Conservation (phyloP, 495 filamentous ascomycete species). For the Tuber microsphaerosporum region DNA sequence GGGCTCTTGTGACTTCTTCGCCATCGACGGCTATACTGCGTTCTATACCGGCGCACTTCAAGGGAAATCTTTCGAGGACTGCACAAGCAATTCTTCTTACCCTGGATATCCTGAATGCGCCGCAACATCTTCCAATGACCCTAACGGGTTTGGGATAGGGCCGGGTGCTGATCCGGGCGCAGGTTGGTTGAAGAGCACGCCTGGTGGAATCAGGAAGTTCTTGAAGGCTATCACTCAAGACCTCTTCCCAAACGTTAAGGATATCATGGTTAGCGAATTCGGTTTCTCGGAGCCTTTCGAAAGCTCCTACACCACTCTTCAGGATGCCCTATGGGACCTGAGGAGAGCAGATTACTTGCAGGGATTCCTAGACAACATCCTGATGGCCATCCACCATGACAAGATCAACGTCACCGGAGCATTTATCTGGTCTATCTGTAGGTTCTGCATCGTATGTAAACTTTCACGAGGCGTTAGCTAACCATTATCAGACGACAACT, state of each 20-base stretch:
- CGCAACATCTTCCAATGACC: conserved; percentile 21
- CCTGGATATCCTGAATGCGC: conserved; percentile 46
- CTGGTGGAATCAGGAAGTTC: conserved; percentile 45
- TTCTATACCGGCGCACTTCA: conserved; percentile 40
- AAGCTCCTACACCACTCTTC: conserved; percentile 39
- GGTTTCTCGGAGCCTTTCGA: conserved; percentile 49
- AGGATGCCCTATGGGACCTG: conserved; percentile 44
- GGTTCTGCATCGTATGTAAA: conserved; percentile 6
- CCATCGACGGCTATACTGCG: conserved; percentile 44
- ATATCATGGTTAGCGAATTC: conserved; percentile 48
- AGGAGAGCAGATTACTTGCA: conserved; percentile 45
- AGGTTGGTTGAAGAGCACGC: conserved; percentile 45
- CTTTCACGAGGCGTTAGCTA: conserved; percentile 5
- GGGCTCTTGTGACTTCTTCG: conserved; percentile 47
- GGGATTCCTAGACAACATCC: conserved; percentile 45
- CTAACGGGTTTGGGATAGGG: conserved; percentile 44
- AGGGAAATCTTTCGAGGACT: conserved; percentile 40
- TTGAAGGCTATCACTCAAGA: conserved; percentile 45
- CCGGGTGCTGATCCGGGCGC: conserved; percentile 44
- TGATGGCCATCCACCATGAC: conserved; percentile 41
- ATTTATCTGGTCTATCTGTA: conserved; percentile 46
- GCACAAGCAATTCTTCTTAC: conserved; percentile 43
- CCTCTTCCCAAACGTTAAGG: conserved; percentile 44
- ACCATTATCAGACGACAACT: conserved; percentile 42
- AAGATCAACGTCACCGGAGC: conserved; percentile 46